These are phyloP conservation scores for Multifurca ochricompacta DNA, from an alignment of 768 basidiomycete genomes.

Conservation along the genomic window DNA sequence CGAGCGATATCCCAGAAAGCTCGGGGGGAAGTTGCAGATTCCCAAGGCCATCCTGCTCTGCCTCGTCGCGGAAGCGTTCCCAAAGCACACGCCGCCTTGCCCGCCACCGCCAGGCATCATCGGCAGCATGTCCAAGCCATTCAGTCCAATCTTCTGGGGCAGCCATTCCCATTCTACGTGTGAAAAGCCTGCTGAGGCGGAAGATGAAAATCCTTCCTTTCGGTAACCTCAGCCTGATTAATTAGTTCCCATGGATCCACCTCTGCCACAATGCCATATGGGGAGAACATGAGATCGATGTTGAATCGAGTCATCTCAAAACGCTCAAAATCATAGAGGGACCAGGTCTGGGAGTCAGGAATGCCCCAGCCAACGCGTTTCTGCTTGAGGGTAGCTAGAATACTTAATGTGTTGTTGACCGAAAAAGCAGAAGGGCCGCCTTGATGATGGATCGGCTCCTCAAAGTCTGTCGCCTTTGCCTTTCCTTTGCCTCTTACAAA, in stretches of 20 bases:
- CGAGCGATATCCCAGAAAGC: constrained; percentile 10
- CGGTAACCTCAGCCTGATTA: constrained; percentile 9
- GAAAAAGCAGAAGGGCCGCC: not conserved
- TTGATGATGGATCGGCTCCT: not conserved
- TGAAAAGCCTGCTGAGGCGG: not conserved
- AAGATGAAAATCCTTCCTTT: not conserved
- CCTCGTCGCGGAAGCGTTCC: constrained; percentile 16
- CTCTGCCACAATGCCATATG: constrained; percentile 9
- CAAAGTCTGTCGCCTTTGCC: constrained; percentile 10
- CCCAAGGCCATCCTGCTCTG: constrained; percentile 13
- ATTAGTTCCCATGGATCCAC: constrained; percentile 14
- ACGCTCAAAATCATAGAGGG: constrained; percentile 16
- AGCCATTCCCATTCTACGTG: not conserved
- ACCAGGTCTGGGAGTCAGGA: constrained; percentile 13
- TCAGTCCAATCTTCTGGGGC: constrained; percentile 17
- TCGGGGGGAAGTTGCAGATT: constrained; percentile 11
- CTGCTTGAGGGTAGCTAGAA: constrained; percentile 6
- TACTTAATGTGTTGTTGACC: not conserved
- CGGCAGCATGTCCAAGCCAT: constrained; percentile 5
- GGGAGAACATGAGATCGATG: constrained; percentile 18
- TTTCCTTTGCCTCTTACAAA: constrained; percentile 14
- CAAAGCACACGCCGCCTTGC: constrained; percentile 19
- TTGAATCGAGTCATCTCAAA: constrained; percentile 15
- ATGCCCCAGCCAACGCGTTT: constrained; percentile 14
- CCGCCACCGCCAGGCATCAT: constrained; percentile 16